A percentile compares a stretch with the other conserved stretches of the same genome.
Evolutionary conservation across 2,329 filamentous ascomycete genomes (phyloP).

Genomic region (Ascochyta viciae-villosae): DNA sequence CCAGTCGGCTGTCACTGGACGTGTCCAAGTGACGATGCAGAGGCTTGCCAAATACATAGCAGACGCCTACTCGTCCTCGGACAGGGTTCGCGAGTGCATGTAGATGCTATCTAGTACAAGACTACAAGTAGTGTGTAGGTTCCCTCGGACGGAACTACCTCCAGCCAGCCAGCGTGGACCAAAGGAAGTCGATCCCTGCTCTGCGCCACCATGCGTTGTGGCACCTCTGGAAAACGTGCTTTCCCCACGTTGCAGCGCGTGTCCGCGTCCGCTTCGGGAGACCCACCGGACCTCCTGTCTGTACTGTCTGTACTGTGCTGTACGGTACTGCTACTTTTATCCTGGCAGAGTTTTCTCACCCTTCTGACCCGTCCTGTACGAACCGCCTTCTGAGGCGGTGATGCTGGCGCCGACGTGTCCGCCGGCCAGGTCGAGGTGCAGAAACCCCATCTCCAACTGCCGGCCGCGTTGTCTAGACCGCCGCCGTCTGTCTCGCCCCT

Average conservation of each 20-base stretch:
- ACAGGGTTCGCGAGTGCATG: too few species aligned
- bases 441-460: slow-evolving; percentile 9
- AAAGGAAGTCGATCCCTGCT: slow-evolving; percentile 16
- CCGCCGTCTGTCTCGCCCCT: slow-evolving; percentile 14
- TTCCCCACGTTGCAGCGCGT: slow-evolving; percentile 45
- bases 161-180: slow-evolving; percentile 20
- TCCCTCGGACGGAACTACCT: slow-evolving; percentile 3
- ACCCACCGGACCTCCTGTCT: slow-evolving; percentile 23
- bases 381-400: slow-evolving; percentile 2
- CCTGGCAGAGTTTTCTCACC: too few species aligned
- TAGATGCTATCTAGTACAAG: too few species aligned
- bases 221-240: slow-evolving; percentile 36
- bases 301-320: too few species aligned
- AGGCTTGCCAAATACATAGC: too few species aligned
- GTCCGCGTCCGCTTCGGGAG: slow-evolving; percentile 34
- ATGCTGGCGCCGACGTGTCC: slow-evolving; percentile 2
- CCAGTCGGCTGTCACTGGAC: too few species aligned
- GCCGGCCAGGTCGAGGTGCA: slow-evolving; percentile 6
- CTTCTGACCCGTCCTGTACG: not conserved
- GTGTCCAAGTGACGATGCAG: too few species aligned
- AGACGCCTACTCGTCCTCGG: too few species aligned
- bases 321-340: too few species aligned
- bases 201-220: slow-evolving; percentile 30
- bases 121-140: too few species aligned
- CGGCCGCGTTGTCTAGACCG: slow-evolving; percentile 15